Percentiles rank a stretch among this genome's conserved stretches.
Evolutionary conservation across 2,329 filamentous ascomycete genomes (phyloP).

Genomic region (Tolypocladium cylindrosporum): DNA sequence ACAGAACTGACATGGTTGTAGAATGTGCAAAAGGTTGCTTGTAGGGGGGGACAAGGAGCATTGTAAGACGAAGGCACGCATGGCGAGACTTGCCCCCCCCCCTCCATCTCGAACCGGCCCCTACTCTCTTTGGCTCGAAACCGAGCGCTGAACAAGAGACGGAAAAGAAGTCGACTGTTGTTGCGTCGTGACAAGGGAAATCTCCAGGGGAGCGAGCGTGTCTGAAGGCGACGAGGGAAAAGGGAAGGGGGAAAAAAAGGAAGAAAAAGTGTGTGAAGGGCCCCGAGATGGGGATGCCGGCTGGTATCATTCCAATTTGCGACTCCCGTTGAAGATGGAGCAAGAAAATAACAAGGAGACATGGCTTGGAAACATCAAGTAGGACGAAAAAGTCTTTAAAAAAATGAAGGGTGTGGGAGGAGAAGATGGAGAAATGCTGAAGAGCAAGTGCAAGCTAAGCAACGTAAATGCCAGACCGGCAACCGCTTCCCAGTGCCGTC

Average conservation of each 20-base stretch:
- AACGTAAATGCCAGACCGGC: neutral
- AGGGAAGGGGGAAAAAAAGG: neutral
- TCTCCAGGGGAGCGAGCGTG: neutral
- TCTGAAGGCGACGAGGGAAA: neutral
- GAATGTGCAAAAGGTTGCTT: neutral
- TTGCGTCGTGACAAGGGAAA: neutral
- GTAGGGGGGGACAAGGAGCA: neutral
- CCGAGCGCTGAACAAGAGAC: neutral
- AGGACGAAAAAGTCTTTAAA: neutral
- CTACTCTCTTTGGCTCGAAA: neutral
- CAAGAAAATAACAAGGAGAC: neutral
- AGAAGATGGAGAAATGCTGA: neutral
- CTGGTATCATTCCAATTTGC: slow-evolving; percentile 1
- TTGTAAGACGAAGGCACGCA: neutral
- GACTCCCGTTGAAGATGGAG: neutral
- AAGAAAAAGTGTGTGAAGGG: neutral
- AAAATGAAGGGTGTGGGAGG: neutral
- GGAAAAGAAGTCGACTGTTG: neutral
- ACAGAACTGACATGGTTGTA: neutral
- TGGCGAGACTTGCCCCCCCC: neutral
- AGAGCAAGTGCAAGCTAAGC: neutral
- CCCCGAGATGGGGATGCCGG: neutral
- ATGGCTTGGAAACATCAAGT: neutral
- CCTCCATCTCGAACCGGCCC: neutral
- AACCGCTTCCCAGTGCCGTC: neutral